Evolutionary conservation across 2,329 filamentous ascomycete genomes (phyloP), one percentile per base, ranked within the genome.

Genomic region (Thielaviopsis punctulata): DNA sequence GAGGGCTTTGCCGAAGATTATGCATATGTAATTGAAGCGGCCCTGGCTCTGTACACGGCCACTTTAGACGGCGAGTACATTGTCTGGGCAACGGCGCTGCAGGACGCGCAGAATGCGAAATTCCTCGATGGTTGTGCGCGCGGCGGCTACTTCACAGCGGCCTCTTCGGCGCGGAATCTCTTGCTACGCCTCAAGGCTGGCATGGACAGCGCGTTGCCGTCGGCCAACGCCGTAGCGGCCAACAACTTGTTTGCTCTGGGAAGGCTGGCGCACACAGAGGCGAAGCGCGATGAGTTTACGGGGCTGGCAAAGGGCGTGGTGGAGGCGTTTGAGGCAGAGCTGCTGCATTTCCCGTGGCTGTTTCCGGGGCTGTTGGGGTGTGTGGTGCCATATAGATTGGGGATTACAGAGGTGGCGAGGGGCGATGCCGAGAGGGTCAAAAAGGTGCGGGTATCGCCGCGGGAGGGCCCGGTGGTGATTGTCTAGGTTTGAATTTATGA

Each of bases 1-100:
- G 72, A 73, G 39, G 89, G 78, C 0, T 94, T 96, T 65, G 86
- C 90, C 1, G 92, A 96, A 60, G 92, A 98, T 67, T 96, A 96
- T 62, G 87, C 90, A 2, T 95, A 90, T 64, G 65, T 96, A 41
- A 84, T 88, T 48, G 78, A 82, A 48, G 90, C 88, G 0, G 71
- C 95, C 1, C 69, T 96, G 53, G 82, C 89, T 58, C 75, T 96
- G 24, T 93, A 93, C 62, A 82, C 90, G 63, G 77, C 82, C 0
- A 95, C 86, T 0, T 82, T 83, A 56, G 80, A 95, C 53, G 80
- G 83, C 57, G 68, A 69, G 44, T 86, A 84, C 68, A 71, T 95
- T 4, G 70, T 82, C 56, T 94, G 90, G 72, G 90, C 90, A 0
- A 82, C 90, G 60, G 73, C 76, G 21, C 68, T 98, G 15, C 90